phyloP scores from a whole-genome alignment of 345 rosid genomes.

The Sisymbrium altissimum region DNA sequence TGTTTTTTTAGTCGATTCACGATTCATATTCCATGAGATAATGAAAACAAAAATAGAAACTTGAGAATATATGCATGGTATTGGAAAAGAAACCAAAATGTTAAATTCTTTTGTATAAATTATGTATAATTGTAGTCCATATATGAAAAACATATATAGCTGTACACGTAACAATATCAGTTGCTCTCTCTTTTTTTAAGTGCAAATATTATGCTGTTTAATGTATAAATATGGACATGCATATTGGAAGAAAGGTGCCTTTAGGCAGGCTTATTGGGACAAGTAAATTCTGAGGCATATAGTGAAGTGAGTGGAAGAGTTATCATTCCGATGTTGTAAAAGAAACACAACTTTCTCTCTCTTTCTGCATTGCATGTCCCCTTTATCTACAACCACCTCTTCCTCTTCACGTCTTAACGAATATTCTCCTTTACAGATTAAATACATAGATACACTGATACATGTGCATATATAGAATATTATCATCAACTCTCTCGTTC shows the following conservation, averaged over 20 bases:
- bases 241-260: slow-evolving; percentile 30
- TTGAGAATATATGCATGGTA: background rate
- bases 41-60: background rate
- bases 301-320: slow-evolving; percentile 33
- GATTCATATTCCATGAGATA: background rate
- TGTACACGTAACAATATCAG: background rate
- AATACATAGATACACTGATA: slow-evolving; percentile 8
- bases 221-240: slow-evolving; percentile 28
- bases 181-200: background rate
- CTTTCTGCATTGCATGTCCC: slow-evolving; percentile 40
- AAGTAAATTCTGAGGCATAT: slow-evolving; percentile 29
- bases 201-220: slow-evolving; percentile 3
- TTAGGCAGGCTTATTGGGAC: slow-evolving; percentile 41
- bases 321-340: slow-evolving; percentile 33
- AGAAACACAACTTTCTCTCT: slow-evolving; percentile 36
- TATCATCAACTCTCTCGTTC: slow-evolving; percentile 14
- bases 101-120: background rate
- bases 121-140: background rate
- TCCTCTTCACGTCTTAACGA: slow-evolving; percentile 32
- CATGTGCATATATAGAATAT: slow-evolving; percentile 18
- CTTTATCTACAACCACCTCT: slow-evolving; percentile 28
- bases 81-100: background rate
- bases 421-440: slow-evolving; percentile 27
- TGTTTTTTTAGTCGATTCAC: background rate
- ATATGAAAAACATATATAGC: background rate